Evolutionary conservation across 2,329 filamentous ascomycete species (phyloP), one percentile per base, ranked within the genome.

Genomic region (Hypoxylon sp.): DNA sequence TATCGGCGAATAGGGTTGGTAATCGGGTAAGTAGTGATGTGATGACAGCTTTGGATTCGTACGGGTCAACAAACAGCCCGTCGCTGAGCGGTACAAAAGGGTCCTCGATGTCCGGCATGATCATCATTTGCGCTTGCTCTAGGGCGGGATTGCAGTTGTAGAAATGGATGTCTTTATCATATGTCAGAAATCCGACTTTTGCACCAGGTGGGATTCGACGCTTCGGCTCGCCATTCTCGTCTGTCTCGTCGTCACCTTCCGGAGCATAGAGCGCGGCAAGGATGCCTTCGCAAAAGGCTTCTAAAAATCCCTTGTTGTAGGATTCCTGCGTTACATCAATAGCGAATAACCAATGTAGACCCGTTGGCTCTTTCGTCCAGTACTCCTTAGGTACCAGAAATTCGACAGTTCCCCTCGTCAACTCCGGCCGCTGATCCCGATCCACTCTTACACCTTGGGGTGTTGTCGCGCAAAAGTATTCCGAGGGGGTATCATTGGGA

Each of bases 361-460:
- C 94, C 13, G 96, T 92, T 0, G 96, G 96, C 78, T 97, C 91
- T 79, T 95, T 96, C 23, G 93, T 95, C 93, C 94, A 99, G 82
- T 99, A 99, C 81, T 99, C 96, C 82, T 98, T 98, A 14, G 96
- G 96, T 13, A 99, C 97, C 66, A 96, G 86, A 77, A 97, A 99
- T 78, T 99, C 96, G 49, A 98, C 95, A 0, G 96, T 98, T 38
- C 96, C 96, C 62, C 93, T 88, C 75, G 91, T 93, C 74, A 99
- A 85, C 81, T 99, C 96, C 0, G 95, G 94, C 57, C 96, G 87
- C 77, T 97, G 92, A 76, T 94, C 88, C 52, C 96, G 89, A 80
- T 99, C 96, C 53, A 97, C 89, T 63, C 96, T 90, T 45, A 93
- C 88, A 17, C 96, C 96, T 62, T 93, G 90, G 3, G 93, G 93